Evolutionary conservation across 148 eudicot species (phyloP).

Genomic region (Chenopodium quinoa): DNA sequence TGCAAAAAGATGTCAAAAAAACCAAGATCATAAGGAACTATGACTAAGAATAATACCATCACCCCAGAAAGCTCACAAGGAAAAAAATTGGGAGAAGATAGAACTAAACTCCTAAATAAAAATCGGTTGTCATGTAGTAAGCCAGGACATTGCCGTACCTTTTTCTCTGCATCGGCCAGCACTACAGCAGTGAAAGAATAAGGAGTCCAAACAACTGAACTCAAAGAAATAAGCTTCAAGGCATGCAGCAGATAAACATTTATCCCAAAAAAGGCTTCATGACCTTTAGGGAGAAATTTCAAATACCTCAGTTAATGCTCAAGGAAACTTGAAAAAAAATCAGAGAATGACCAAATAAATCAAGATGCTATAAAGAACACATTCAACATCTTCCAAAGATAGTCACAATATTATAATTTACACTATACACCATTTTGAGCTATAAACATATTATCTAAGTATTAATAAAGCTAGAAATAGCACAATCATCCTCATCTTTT

Average conservation of each 20-base stretch:
- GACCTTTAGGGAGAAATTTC: slow-evolving; percentile 19
- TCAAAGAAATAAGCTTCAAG: slow-evolving; percentile 10
- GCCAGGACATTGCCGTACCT: slow-evolving; percentile 21
- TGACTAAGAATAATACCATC: neutral
- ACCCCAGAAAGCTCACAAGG: neutral
- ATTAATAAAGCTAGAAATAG: neutral
- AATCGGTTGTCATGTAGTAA: slow-evolving; percentile 6
- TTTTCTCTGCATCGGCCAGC: slow-evolving; percentile 2
- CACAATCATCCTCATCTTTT: neutral
- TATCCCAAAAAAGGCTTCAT: too few relatives aligned
- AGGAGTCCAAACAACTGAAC: slow-evolving; percentile 17
- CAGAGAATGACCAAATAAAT: slow-evolving; percentile 3
- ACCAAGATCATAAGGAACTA: neutral
- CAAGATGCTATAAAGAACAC: neutral
- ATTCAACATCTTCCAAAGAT: neutral
- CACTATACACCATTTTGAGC: neutral
- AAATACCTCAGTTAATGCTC: slow-evolving; percentile 16
- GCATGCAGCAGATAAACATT: too few relatives aligned
- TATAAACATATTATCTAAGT: neutral
- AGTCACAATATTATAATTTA: too few relatives aligned
- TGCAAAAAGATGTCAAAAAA: neutral
- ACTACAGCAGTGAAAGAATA: slow-evolving; percentile 11
- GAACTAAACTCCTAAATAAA: neutral
- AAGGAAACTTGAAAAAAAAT: neutral
- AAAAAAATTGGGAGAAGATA: neutral